Evolutionary conservation across 768 basidiomycete genomes (phyloP), one percentile per base, ranked within the genome.

Genomic region (Lactarius hengduanensis): DNA sequence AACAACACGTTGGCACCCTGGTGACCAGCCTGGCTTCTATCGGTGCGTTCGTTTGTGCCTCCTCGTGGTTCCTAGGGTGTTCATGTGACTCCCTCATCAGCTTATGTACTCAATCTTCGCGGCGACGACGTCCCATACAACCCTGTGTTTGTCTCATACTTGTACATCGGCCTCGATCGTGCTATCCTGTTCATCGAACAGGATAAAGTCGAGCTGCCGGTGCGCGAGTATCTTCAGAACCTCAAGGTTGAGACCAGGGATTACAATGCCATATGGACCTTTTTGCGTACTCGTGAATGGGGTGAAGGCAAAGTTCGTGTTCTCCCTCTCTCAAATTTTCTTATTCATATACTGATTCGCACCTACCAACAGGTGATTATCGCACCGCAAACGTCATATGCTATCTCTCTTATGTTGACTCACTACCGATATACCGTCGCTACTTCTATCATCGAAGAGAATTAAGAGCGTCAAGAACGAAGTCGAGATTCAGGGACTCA

Each of bases 51-150:
- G 3, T 11, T 53, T 11, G 47, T 15, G 47, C 20, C 16, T n/a
- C 20, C 53, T 56, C 28, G 9, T 18, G 4, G 58, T 41, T 38
- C 45, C 47, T 30, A 18, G 30, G 30, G 26, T 40, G 55, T 57
- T 74, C 57, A 71, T 38, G 43, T 60, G 63, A 38, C 54, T 2
- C 16, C 18, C 38, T 55, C 16, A 28, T 36, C 77, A 86, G 96
- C 96, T 0, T 97, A 93, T 80, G 72, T 91, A 2, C 80, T 98
- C 40, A 98, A 98, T 73, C 79, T 96, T 62, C 89, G 96, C 58
- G 96, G 95, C 41, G 83, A 85, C 3, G 96, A 98, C 72, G 88
- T 98, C 57, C 92, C 93, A 0, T 92, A 87, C 80, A 95, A 93
- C 74, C 96, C 96, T 0, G 84, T 98, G 10, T 96, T 97, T 79